Evolutionary conservation across 148 eudicot species (phyloP).

Genomic region (Amaranthus palmeri): DNA sequence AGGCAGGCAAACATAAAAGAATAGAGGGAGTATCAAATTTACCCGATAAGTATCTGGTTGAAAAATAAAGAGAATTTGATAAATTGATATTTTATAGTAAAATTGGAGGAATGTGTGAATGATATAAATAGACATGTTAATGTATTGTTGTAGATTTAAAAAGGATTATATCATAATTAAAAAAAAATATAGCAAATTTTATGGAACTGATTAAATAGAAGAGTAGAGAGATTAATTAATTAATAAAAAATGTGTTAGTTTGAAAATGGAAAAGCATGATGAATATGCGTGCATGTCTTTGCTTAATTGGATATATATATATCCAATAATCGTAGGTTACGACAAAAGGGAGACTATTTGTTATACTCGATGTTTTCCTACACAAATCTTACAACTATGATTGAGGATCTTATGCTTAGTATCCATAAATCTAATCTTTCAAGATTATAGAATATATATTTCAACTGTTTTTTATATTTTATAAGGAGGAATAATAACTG

Average conservation of each 20-base stretch:
- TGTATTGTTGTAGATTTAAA: no score
- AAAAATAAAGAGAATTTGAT: no score
- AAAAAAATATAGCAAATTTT: no score
- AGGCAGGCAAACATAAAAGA: no score
- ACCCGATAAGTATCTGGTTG: no score
- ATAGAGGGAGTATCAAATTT: no score
- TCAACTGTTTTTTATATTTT: not conserved
- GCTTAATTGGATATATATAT: constrained; percentile 10
- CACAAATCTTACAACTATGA: constrained; percentile 1
- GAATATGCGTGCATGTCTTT: constrained; percentile 38
- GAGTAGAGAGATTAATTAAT: not conserved
- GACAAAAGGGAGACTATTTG: constrained; percentile 24
- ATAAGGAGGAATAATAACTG: not conserved
- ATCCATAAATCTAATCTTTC: constrained; percentile 1
- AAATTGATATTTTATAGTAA: no score
- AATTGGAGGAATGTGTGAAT: no score
- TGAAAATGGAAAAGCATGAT: constrained; percentile 20
- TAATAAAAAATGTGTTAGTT: constrained; percentile 1
- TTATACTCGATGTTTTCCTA: constrained; percentile 3
- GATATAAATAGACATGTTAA: no score
- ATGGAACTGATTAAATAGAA: no score
- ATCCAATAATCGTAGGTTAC: constrained; percentile 19
- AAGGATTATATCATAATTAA: no score
- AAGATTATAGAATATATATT: not conserved
- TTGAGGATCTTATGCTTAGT: constrained; percentile 9